These are phyloP conservation scores for Kwoniella europaea DNA, from an alignment of 768 basidiomycete species.

Conservation along the genomic window DNA sequence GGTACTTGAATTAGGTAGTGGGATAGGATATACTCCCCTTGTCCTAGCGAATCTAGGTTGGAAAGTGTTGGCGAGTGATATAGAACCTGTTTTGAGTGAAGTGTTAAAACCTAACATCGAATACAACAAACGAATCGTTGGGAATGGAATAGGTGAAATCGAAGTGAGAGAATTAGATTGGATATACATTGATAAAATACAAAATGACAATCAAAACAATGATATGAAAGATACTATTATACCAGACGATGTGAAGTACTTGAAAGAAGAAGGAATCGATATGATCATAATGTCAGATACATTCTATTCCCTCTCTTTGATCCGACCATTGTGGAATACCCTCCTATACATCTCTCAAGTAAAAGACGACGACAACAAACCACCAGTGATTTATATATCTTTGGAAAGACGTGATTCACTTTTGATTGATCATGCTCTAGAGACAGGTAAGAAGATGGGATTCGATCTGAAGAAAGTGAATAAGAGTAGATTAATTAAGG, in stretches of 20 bases:
- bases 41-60: constrained; percentile 70
- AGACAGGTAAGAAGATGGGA: constrained; percentile 64
- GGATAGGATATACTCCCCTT: constrained; percentile 79
- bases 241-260: too few species aligned
- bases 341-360: constrained; percentile 64
- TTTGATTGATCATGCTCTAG: constrained; percentile 67
- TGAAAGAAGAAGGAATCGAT: constrained; percentile 62
- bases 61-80: constrained; percentile 78
- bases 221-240: too few species aligned
- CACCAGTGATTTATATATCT: constrained; percentile 67
- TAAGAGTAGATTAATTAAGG: constrained; percentile 66
- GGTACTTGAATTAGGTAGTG: constrained; percentile 79
- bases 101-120: constrained; percentile 71
- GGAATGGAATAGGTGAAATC: background rate
- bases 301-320: constrained; percentile 68
- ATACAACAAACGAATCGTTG: constrained; percentile 5
- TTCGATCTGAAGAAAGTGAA: constrained; percentile 69
- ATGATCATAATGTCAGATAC: constrained; percentile 84
- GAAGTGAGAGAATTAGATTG: constrained; percentile 22
- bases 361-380: constrained; percentile 20
- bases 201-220: background rate
- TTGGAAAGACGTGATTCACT: constrained; percentile 78
- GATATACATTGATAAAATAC: constrained; percentile 10
- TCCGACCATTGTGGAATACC: constrained; percentile 73
- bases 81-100: constrained; percentile 66